Conservation (phyloP, 2,329 filamentous ascomycete species). For the Penicillium janthinellum region DNA sequence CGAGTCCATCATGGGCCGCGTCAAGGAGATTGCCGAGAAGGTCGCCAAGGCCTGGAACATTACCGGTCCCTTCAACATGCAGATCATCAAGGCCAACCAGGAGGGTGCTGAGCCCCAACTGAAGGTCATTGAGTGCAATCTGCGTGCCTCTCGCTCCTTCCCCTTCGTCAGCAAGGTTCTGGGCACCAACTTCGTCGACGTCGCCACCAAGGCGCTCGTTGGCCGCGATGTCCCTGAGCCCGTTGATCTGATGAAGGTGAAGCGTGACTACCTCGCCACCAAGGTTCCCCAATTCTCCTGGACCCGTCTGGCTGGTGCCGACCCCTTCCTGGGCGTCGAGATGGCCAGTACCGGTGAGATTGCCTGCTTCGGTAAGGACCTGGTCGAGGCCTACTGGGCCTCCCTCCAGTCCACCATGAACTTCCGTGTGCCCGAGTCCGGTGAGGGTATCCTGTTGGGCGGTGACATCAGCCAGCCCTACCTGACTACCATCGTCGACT, state of each 20-base stretch:
- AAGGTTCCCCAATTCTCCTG: constrained; percentile 99
- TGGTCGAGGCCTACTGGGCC: constrained; percentile 97
- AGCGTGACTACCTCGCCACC: constrained; percentile 90
- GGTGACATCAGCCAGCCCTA: constrained; percentile 73
- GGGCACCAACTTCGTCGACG: constrained; percentile 93
- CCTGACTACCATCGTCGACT: constrained; percentile 79
- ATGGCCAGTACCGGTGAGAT: constrained; percentile 98
- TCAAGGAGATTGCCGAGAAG: constrained; percentile 95
- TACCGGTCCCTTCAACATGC: constrained; percentile 99
- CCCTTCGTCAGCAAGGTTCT: constrained; percentile 98
- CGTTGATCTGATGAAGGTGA: constrained; percentile 81
- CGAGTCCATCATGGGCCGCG: constrained; percentile 72
- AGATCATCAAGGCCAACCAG: constrained; percentile 91
- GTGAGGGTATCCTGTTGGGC: constrained; percentile 92
- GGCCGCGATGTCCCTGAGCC: constrained; percentile 82
- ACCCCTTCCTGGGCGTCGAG: constrained; percentile 96
- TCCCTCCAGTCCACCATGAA: constrained; percentile 98
- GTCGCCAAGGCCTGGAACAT: constrained; percentile 97
- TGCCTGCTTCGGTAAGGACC: constrained; percentile 95
- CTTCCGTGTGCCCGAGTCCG: constrained; percentile 93
- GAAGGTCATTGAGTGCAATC: constrained; percentile 98
- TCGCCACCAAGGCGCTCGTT: constrained; percentile 88
- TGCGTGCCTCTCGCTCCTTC: constrained; percentile 96
- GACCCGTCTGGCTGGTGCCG: constrained; percentile 95
- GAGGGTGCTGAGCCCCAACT: constrained; percentile 74